Conservation (phyloP, 2,329 filamentous ascomycete genomes). For the Blastomyces silverae region DNA sequence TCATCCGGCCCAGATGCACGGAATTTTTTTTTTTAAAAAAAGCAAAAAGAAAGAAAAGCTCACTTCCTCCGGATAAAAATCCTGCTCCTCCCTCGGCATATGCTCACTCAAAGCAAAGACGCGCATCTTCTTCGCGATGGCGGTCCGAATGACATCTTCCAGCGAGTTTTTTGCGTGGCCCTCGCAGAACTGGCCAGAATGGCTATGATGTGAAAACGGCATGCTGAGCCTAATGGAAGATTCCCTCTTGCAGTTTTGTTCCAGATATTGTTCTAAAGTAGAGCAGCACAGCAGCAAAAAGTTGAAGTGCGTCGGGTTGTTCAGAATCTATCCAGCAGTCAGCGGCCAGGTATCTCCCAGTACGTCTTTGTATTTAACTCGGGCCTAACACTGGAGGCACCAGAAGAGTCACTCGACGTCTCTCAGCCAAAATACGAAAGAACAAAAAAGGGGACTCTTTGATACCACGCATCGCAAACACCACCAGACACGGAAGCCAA, state of each 20-base stretch:
- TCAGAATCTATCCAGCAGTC: conserved; percentile 1
- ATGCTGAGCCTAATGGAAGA: conserved; percentile 44
- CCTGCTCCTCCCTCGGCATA: conserved; percentile 72
- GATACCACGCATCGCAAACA: too few species aligned
- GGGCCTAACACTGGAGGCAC: too few species aligned
- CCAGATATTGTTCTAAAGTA: background rate
- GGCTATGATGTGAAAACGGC: conserved; percentile 97
- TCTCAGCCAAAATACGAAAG: too few species aligned
- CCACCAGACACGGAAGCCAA: too few species aligned
- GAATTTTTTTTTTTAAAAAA: too few species aligned
- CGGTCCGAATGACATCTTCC: conserved; percentile 73
- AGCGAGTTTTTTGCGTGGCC: conserved; percentile 79
- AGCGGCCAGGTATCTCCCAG: background rate
- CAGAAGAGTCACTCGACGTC: too few species aligned
- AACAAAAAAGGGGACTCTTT: too few species aligned
- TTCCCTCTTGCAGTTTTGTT: background rate
- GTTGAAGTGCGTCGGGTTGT: background rate
- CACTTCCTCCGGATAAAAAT: conserved; percentile 91
- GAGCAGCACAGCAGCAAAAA: background rate
- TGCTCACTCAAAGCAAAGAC: conserved; percentile 89
- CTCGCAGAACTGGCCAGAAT: conserved; percentile 94
- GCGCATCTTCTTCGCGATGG: conserved; percentile 70
- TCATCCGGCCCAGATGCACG: too few species aligned
- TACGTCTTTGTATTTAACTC: too few species aligned
- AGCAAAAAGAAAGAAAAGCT: conserved; percentile 14